Base-by-base conservation (phyloP, 2,329 filamentous ascomycete genomes). In the Penicillium expansum region DNA sequence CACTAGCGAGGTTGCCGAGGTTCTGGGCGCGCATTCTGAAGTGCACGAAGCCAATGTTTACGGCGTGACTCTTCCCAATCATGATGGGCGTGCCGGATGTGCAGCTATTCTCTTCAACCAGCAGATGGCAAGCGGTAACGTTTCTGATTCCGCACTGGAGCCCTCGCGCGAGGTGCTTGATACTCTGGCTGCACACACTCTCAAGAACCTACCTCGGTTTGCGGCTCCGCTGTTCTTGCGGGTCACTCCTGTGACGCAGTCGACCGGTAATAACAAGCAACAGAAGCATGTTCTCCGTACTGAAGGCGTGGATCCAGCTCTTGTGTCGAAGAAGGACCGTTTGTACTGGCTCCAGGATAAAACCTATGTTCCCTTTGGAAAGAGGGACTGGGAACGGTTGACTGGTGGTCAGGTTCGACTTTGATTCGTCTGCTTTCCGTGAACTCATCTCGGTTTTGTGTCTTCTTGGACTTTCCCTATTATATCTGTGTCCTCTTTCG, bases 221-320 rank as follows among this genome's bases (percentile, higher is more conserved):
- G 91, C 91, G 0, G 82, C 87, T 5, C 92, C 92, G 0, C 66
- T 94, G 0, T 96, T 96, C 74, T 71, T 96, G 47, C 81, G 92
- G 13, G 74, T 92, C 6, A 82, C 87, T 8, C 79, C 76, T 27
- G 80, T 82, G 27, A 81, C 85, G 62, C 84, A 88, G 67, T 81
- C 85, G 1, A 96, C 92, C 5, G 91, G 91, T 0, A 96, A 91
- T 47, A 89, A 91, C 68, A 96, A 96, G 80, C 90, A 95, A 77
- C 88, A 92, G 75, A 96, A 96, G 74, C 84, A 88, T 61, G 74
- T 78, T 0, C 71, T 96, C 61, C 80, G 90, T n/a, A 79, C 80
- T 2, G 83, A 92, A 60, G 91, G 92, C 0, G 89, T 93, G 0
- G 83, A 90, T 66, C 89, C 88, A 0, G 73, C 68, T 4, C 62